These are phyloP conservation scores for Agrocybe praecox DNA, from an alignment of 768 basidiomycete genomes.

Conservation along the genomic window DNA sequence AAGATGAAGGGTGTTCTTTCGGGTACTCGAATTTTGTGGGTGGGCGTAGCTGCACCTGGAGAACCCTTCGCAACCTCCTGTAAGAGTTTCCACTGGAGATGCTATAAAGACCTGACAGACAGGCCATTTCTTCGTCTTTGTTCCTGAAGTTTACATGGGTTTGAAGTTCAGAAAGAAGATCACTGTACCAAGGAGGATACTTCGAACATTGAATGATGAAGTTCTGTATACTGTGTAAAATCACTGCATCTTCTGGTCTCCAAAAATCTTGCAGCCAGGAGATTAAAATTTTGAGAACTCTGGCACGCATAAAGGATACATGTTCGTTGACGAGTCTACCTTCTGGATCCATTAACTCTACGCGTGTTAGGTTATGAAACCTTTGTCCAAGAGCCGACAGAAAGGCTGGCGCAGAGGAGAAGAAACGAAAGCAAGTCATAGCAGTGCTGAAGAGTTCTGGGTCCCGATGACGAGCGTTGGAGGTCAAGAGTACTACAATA, in stretches of 20 bases:
- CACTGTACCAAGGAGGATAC: not conserved
- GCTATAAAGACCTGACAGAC: not conserved
- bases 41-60: not conserved
- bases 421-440: conserved; percentile 72
- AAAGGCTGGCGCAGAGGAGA: conserved; percentile 51
- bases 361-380: conserved; percentile 39
- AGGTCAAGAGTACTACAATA: conserved; percentile 47
- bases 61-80: not conserved
- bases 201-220: not conserved
- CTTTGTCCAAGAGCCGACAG: conserved; percentile 42
- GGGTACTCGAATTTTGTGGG: conserved; percentile 23
- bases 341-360: not conserved
- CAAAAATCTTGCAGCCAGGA: not conserved
- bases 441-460: conserved; percentile 52
- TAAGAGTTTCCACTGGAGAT: no score
- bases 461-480: conserved; percentile 39
- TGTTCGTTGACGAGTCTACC: not conserved
- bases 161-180: not conserved
- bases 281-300: not conserved
- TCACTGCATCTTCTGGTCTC: not conserved
- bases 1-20: conserved; percentile 4
- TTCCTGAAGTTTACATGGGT: not conserved
- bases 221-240: not conserved
- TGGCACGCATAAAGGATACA: conserved; percentile 39
- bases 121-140: not conserved